Evolutionary conservation across 2,329 filamentous ascomycete species (phyloP), one percentile per base, ranked within the genome.

Genomic region (Pseudovirgaria hyperparasitica): DNA sequence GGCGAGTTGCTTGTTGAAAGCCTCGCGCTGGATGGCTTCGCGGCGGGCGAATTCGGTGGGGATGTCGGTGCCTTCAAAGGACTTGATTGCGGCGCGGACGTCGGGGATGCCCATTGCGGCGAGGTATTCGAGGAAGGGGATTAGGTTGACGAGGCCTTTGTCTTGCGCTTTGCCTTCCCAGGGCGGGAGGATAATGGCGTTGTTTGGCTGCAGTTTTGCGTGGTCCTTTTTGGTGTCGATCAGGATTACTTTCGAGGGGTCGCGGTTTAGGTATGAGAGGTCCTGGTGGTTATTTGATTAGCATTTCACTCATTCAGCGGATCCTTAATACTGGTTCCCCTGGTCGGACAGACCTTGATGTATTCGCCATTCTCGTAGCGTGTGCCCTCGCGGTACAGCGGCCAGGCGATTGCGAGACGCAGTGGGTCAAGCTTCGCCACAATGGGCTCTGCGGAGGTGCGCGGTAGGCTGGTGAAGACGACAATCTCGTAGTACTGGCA

Each of bases 401-500:
- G 85, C 80, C 85, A 96, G 61, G 86, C 79, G 52, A 96, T 85
- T 53, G 96, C 84, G n/a, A n/a, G n/a, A 45, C 79, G 82, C 66
- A 81, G 96, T 19, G 87, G 90, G 50, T 98, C 90, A 33, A 98
- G 65, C 58, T 98, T 98, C 46, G 82, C 76, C 39, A 94, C 72
- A 27, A 98, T 70, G 14, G 84, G 82, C 41, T 94, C 85, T 16
- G 76, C 87, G 50, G 82, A 79, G 46, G 74, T 76, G 46, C 76
- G 82, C 1, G 87, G 85, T 24, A 90, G 77, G 20, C 72, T 82
- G 17, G 90, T 98, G 62, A 96, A 98, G 38, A 98, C 73, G 27
- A 96, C 90, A 29, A 98, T 67, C 56, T 98, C 90, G 51, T 94
- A 98, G 67, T 98, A 96, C 55, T 94, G 86, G 57, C 82, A 87